A percentile compares a stretch with the other conserved stretches of the same genome.
Conservation (phyloP, 108 stramenopile genomes). For the Cylindrotheca fusiformis region DNA sequence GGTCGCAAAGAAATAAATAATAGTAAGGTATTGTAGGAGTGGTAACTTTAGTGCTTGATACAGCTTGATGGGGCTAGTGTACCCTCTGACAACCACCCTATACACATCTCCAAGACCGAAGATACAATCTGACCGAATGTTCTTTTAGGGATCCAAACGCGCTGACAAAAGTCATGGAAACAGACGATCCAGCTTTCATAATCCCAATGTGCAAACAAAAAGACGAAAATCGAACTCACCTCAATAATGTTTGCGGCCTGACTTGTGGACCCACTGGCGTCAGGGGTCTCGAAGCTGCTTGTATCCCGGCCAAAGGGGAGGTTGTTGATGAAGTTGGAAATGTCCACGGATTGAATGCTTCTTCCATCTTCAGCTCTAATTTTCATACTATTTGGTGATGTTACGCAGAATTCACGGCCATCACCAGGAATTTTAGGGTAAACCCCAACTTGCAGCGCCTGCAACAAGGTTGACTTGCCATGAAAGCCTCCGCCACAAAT, state of each 20-base stretch:
- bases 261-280: slow-evolving; percentile 93
- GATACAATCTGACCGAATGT: slow-evolving; percentile 33
- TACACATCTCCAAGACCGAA: background rate
- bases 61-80: background rate
- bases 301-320: slow-evolving; percentile 89
- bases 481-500: slow-evolving; percentile 99
- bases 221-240: slow-evolving; percentile 41
- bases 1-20: background rate
- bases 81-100: background rate
- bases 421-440: slow-evolving; percentile 96
- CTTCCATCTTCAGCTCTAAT: slow-evolving; percentile 96
- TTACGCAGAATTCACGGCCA: slow-evolving; percentile 91
- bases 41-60: background rate
- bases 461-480: slow-evolving; percentile 92
- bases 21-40: slow-evolving; percentile 1
- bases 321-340: slow-evolving; percentile 93
- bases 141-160: slow-evolving; percentile 47
- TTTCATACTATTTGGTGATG: slow-evolving; percentile 74
- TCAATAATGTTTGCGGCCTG: slow-evolving; percentile 94
- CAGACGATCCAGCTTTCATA: slow-evolving; percentile 9
- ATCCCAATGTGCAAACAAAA: slow-evolving; percentile 3
- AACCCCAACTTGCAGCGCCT: slow-evolving; percentile 88
- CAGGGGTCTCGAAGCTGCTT: slow-evolving; percentile 70
- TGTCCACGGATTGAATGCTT: slow-evolving; percentile 68
- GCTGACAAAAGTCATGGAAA: slow-evolving; percentile 5